These are phyloP conservation scores for Alternaria novae-zelandiae DNA, from an alignment of 2,329 filamentous ascomycete genomes.

Conservation along the genomic window DNA sequence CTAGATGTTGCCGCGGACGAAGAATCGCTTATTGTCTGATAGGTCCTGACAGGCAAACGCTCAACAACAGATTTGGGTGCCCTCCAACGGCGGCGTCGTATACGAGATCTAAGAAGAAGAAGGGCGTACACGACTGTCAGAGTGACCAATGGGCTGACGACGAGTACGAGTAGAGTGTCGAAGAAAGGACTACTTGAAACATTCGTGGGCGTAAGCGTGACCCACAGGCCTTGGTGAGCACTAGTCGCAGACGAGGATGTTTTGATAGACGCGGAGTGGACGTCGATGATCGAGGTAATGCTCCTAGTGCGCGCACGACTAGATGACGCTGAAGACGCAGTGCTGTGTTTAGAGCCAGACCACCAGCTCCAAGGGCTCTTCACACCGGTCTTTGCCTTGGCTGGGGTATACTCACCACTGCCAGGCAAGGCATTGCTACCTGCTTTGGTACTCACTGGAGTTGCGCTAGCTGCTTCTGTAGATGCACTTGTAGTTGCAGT, in stretches of 20 bases:
- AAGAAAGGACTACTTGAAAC: conserved; percentile 91
- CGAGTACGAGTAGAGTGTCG: conserved; percentile 94
- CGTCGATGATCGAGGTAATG: conserved; percentile 24
- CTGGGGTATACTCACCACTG: conserved; percentile 19
- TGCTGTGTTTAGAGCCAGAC: conserved; percentile 29
- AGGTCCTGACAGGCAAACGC: conserved; percentile 90
- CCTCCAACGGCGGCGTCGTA: conserved; percentile 87
- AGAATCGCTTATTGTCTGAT: conserved; percentile 77
- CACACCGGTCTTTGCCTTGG: conserved; percentile 31
- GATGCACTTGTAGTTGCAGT: conserved; percentile 33
- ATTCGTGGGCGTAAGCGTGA: conserved; percentile 91
- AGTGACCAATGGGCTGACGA: conserved; percentile 91
- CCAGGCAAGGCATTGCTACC: conserved; percentile 52
- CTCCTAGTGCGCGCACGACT: conserved; percentile 19
- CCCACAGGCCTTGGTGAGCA: conserved; percentile 83
- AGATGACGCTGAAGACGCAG: conserved; percentile 18
- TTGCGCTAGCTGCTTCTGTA: not conserved
- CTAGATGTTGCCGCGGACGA: conserved; percentile 67
- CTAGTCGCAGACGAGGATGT: conserved; percentile 37
- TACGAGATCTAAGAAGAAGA: conserved; percentile 83
- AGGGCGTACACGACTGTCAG: conserved; percentile 91
- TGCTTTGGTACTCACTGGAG: conserved; percentile 47
- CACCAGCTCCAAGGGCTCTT: conserved; percentile 23
- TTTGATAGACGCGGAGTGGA: conserved; percentile 23
- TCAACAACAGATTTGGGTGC: conserved; percentile 98